Base-by-base conservation (phyloP, 2,329 filamentous ascomycete genomes). In the Sclerotinia subarctica region DNA sequence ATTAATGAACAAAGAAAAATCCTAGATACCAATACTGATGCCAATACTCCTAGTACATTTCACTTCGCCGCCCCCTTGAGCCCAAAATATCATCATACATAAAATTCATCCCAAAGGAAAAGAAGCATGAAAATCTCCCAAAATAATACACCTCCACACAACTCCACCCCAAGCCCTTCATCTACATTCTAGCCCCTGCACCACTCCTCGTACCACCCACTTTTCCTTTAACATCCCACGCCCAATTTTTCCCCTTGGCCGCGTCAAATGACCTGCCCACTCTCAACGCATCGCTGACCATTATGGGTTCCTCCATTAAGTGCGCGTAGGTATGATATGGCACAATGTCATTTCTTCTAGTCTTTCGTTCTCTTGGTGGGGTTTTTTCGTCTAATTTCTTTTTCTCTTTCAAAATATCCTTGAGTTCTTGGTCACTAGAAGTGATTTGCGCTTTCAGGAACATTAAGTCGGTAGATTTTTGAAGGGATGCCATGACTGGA, bases 361-460 rank as follows among this genome's bases (percentile, higher is more conserved):
- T 6, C 11, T 62, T 69, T 15, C 17, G 44, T 32, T 69, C 87
- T 74, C 83, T 83, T 69, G 82, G 82, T 8, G 86, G 84, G 38
- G 86, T 42, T 17, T 5, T 68, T 57, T 70, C 71, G 0, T 47
- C 38, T 17, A 66, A 15, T 66, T 74, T 73, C 11, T 71, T 70
- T 38, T 76, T 73, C 1, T 88, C 85, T 70, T 86, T 90, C 72
- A 96, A 79, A 52, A 97, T 88, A 0, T 90, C 84, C 17, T 84
- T 84, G 2, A 98, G 81, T 76, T 97, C 94, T 38, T 85, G 80
- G 53, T 96, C 91, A 66, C 88, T 83, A 46, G 83, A 86, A 7
- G 88, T 87, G 73, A 97, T 95, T 78, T 99, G 95, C 0, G 95
- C 94, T 74, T 86, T 89, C 63, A 98, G 84, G 76, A 95, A 95